Percentiles rank a stretch among this genome's conserved stretches.
Evolutionary conservation across 805 yeast species (phyloP).

Genomic region (Metschnikowia noctiluminum): DNA sequence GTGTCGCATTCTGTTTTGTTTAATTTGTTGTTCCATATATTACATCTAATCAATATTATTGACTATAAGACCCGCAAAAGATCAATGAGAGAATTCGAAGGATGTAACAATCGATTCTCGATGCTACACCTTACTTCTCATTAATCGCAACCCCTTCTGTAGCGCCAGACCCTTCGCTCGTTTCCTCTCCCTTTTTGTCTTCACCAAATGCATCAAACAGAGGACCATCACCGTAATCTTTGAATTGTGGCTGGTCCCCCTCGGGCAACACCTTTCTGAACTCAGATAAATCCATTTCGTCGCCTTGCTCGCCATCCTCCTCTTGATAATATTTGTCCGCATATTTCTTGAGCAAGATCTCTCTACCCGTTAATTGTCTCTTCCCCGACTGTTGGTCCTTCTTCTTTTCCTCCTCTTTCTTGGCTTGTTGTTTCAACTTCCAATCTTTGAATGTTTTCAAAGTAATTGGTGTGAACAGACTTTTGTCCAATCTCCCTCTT

Average conservation of each 20-base stretch:
- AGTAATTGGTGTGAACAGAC: slow-evolving; percentile 81
- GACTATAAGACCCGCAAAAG: slow-evolving; percentile 3
- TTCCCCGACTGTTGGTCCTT: slow-evolving; percentile 37
- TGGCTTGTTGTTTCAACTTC: slow-evolving; percentile 68
- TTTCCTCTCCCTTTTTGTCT: slow-evolving; percentile 2
- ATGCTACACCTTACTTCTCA: slow-evolving; percentile 5
- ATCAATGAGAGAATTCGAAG: slow-evolving; percentile 7
- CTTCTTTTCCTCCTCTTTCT: slow-evolving; percentile 43
- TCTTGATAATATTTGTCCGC: slow-evolving; percentile 53
- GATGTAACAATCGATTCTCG: slow-evolving; percentile 3
- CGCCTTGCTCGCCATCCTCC: slow-evolving; percentile 48
- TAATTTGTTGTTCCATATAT: slow-evolving; percentile 6
- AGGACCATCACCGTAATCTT: slow-evolving; percentile 68
- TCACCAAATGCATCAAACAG: slow-evolving; percentile 14
- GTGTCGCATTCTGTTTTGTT: background rate
- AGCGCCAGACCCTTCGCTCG: background rate
- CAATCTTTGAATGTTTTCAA: slow-evolving; percentile 74
- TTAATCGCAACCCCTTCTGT: background rate
- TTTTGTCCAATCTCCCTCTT: slow-evolving; percentile 75
- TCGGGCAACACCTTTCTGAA: slow-evolving; percentile 55
- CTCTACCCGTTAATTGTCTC: slow-evolving; percentile 62
- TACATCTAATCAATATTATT: slow-evolving; percentile 5
- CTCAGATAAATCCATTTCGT: slow-evolving; percentile 55
- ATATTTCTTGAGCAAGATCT: slow-evolving; percentile 59
- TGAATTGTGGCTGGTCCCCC: slow-evolving; percentile 42